These are phyloP conservation scores for Avena eriantha DNA, from an alignment of 176 grass and related monocot genomes.

Conservation along the genomic window DNA sequence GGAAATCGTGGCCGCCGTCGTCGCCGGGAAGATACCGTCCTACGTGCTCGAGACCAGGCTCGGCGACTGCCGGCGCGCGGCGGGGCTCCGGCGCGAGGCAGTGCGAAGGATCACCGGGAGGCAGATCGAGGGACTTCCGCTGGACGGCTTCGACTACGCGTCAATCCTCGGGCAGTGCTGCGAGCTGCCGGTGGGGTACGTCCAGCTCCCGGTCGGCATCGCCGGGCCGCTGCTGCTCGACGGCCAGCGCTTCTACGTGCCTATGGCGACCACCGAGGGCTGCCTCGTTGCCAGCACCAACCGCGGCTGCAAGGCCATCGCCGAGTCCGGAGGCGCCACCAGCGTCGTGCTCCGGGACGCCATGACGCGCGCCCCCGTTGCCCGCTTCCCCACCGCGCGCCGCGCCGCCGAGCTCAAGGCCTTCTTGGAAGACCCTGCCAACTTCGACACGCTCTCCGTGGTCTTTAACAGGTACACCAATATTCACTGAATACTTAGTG, in stretches of 20 bases:
- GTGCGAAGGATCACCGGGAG: constrained; percentile 67
- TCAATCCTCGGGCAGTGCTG: constrained; percentile 94
- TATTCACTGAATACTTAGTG: neutral
- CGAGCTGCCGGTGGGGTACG: constrained; percentile 84
- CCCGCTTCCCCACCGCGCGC: constrained; percentile 59
- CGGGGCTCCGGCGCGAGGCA: constrained; percentile 72
- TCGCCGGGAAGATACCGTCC: constrained; percentile 75
- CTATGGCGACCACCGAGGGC: constrained; percentile 97
- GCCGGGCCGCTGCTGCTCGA: constrained; percentile 84
- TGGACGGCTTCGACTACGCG: constrained; percentile 83
- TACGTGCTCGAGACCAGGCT: constrained; percentile 78
- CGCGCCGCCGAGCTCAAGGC: constrained; percentile 84
- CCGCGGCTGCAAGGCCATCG: constrained; percentile 96
- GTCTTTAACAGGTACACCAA: constrained; percentile 79
- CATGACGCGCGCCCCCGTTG: constrained; percentile 78
- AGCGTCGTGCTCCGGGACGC: constrained; percentile 87
- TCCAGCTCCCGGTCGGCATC: constrained; percentile 84
- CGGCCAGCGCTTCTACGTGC: constrained; percentile 75
- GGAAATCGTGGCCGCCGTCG: constrained; percentile 71
- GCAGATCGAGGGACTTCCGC: constrained; percentile 70
- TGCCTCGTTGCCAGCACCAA: constrained; percentile 95
- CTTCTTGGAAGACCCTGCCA: constrained; percentile 73
- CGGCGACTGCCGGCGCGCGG: constrained; percentile 87
- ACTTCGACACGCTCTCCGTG: constrained; percentile 78
- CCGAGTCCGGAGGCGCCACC: constrained; percentile 70